These are phyloP conservation scores for Collariella sp. DNA, from an alignment of 495 filamentous ascomycete genomes.

Conservation along the genomic window DNA sequence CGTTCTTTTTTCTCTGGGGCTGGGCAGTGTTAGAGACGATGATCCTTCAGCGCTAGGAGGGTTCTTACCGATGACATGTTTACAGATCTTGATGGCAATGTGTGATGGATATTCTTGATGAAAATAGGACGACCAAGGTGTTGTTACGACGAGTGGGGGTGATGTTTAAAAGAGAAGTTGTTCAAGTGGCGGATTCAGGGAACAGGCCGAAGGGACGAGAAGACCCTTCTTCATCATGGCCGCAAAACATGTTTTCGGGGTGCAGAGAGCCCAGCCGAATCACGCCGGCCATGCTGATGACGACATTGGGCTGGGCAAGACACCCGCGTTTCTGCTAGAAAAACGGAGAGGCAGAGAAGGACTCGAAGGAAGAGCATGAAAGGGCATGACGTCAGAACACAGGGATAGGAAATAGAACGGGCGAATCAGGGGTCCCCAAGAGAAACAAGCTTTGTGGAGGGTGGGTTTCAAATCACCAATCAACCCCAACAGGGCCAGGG, in stretches of 20 bases:
- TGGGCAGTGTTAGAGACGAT: constrained; percentile 10
- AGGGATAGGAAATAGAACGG: background rate
- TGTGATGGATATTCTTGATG: background rate
- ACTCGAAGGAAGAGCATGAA: background rate
- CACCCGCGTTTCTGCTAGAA: background rate
- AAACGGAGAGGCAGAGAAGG: background rate
- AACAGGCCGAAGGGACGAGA: constrained; percentile 8
- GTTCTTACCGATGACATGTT: constrained; percentile 24
- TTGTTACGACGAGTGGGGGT: constrained; percentile 9
- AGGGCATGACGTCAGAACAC: constrained; percentile 17
- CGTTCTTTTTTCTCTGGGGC: constrained; percentile 8
- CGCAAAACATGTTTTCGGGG: constrained; percentile 17
- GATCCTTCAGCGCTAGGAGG: background rate
- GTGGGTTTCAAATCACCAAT: background rate
- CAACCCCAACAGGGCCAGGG: background rate
- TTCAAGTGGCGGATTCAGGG: background rate
- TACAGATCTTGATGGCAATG: background rate
- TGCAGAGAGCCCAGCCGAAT: background rate
- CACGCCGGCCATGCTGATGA: constrained; percentile 13
- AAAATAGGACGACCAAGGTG: background rate
- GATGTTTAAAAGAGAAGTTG: constrained; percentile 13
- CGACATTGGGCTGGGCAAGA: constrained; percentile 17
- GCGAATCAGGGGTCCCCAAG: constrained; percentile 1
- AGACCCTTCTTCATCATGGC: constrained; percentile 20
- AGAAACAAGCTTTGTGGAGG: constrained; percentile 17